Evolutionary conservation across 2,329 filamentous ascomycete genomes (phyloP).

Genomic region (Lachnellula occidentalis): DNA sequence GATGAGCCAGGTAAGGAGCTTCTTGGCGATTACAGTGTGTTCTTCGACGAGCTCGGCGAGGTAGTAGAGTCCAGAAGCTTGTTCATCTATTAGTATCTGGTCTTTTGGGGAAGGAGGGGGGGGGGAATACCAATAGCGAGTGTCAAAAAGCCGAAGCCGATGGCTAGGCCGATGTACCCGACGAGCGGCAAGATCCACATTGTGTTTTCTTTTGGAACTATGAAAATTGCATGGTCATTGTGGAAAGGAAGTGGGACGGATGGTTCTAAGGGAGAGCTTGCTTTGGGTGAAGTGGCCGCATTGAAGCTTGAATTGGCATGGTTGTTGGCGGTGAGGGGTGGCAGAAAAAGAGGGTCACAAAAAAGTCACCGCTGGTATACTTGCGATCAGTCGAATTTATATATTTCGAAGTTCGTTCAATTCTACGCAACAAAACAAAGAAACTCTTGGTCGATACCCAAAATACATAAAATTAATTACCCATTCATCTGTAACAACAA

Average conservation of each 20-base stretch:
- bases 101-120: background rate
- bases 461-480: background rate
- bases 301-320: background rate
- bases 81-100: slow-evolving; percentile 1
- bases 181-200: slow-evolving; percentile 94
- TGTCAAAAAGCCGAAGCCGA: slow-evolving; percentile 92
- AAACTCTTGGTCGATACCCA: too few relatives aligned
- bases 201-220: slow-evolving; percentile 14
- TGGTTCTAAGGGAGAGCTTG: background rate
- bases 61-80: slow-evolving; percentile 96
- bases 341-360: slow-evolving; percentile 13
- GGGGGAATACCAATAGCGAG: slow-evolving; percentile 71
- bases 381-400: too few relatives aligned
- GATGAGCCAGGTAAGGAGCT: slow-evolving; percentile 77
- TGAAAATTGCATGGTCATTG: slow-evolving; percentile 22
- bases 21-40: slow-evolving; percentile 88
- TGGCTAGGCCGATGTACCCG: slow-evolving; percentile 78
- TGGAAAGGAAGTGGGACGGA: background rate
- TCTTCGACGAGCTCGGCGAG: slow-evolving; percentile 97
- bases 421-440: too few relatives aligned
- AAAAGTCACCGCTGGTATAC: slow-evolving; percentile 7
- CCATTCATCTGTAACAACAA: slow-evolving; percentile 15
- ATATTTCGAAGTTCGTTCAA: background rate
- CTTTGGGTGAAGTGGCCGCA: background rate
- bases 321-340: slow-evolving; percentile 4